Evolutionary conservation across 176 grass and related monocot genomes (phyloP).

Genomic region (Carex myosuroides): DNA sequence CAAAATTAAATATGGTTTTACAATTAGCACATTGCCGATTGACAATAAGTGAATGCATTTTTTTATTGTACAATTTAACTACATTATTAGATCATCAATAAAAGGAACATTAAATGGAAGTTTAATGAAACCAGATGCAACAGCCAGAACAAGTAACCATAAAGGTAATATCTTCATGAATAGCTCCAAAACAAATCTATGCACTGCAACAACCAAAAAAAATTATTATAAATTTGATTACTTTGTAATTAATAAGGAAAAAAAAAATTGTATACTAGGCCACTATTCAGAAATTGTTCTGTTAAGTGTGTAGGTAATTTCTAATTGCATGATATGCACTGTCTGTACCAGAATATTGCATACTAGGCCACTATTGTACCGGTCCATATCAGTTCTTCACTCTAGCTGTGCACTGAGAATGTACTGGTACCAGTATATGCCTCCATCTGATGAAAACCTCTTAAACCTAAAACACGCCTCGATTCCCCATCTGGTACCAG

Average conservation of each 20-base stretch:
- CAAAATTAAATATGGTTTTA: background rate
- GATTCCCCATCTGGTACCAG: background rate
- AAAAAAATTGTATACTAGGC: too few relatives aligned
- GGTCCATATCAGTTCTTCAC: too few relatives aligned
- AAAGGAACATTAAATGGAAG: slow-evolving; percentile 72
- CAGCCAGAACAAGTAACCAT: slow-evolving; percentile 52
- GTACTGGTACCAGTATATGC: background rate
- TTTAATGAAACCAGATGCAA: slow-evolving; percentile 65
- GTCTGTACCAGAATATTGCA: too few relatives aligned
- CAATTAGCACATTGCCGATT: background rate
- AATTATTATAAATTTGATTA: background rate
- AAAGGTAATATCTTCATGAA: slow-evolving; percentile 68
- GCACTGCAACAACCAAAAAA: slow-evolving; percentile 39
- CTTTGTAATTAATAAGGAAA: too few relatives aligned
- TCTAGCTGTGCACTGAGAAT: background rate
- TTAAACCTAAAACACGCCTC: background rate
- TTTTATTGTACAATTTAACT: slow-evolving; percentile 1
- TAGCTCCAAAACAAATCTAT: slow-evolving; percentile 49
- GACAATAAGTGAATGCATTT: background rate
- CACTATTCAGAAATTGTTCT: too few relatives aligned
- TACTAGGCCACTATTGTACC: too few relatives aligned
- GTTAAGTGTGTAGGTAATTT: too few relatives aligned
- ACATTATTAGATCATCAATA: slow-evolving; percentile 65
- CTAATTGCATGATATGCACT: too few relatives aligned
- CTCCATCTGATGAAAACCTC: background rate